Evolutionary conservation across 495 filamentous ascomycete species (phyloP).

Genomic region (Poronia punctata): DNA sequence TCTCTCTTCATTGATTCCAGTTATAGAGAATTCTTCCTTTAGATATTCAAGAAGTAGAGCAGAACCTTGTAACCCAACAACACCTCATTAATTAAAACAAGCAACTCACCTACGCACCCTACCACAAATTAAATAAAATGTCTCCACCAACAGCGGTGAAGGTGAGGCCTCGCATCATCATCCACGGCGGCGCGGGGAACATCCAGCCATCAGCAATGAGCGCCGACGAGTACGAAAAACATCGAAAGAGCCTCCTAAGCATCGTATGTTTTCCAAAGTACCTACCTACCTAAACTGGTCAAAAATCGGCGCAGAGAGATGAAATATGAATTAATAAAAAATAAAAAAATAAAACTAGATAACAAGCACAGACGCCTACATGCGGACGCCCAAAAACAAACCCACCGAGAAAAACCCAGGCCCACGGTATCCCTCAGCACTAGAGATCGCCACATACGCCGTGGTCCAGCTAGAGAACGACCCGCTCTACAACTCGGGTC

Average conservation of each 20-base stretch:
- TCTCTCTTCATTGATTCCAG: no score
- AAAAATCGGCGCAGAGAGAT: slow-evolving; percentile 11
- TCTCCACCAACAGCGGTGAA: slow-evolving; percentile 6
- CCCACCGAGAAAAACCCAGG: not conserved
- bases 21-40: no score
- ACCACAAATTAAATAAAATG: slow-evolving; percentile 32
- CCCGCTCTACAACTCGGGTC: slow-evolving; percentile 77
- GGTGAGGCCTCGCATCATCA: slow-evolving; percentile 61
- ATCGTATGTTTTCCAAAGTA: slow-evolving; percentile 34
- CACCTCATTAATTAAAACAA: no score
- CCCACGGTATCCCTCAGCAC: slow-evolving; percentile 39
- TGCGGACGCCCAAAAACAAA: slow-evolving; percentile 22
- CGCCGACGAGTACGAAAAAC: slow-evolving; percentile 50
- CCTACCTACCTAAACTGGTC: slow-evolving; percentile 17
- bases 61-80: no score
- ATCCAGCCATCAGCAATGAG: slow-evolving; percentile 64
- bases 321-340: no score
- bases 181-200: slow-evolving; percentile 86
- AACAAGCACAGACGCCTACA: slow-evolving; percentile 25
- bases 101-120: no score
- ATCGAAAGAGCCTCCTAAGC: slow-evolving; percentile 56
- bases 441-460: slow-evolving; percentile 69
- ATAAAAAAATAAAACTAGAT: no score
- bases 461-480: slow-evolving; percentile 74
- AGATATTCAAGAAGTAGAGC: no score